Evolutionary conservation across 164 flowering plant genomes (phyloP).

Genomic region (Aristolochia californica): DNA sequence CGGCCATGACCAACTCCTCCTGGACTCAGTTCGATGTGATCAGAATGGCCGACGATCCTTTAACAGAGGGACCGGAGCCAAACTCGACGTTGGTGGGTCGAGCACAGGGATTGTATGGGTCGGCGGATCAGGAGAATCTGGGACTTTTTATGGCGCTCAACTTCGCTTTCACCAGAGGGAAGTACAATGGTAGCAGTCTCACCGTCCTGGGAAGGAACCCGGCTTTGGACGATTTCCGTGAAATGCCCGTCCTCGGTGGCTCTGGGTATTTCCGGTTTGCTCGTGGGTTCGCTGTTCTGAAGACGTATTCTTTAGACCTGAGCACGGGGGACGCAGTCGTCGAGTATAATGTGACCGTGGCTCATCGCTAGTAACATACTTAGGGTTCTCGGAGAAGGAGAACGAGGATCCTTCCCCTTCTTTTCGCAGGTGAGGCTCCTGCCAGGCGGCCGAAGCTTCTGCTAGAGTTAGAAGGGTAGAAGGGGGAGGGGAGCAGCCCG

Average conservation of each 20-base stretch:
- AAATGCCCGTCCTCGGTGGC: conserved; percentile 41
- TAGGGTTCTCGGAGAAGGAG: no score
- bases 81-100: conserved; percentile 35
- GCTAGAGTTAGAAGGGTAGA: no score
- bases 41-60: conserved; percentile 29
- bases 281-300: conserved; percentile 27
- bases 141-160: conserved; percentile 26
- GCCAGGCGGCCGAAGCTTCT: no score
- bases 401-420: no score
- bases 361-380: conserved; percentile 14
- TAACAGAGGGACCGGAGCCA: conserved; percentile 32
- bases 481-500: no score
- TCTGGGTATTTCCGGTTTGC: conserved; percentile 40
- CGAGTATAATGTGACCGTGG: conserved; percentile 27
- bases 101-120: conserved; percentile 42
- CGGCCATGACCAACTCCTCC: conserved; percentile 16
- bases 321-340: conserved; percentile 27
- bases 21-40: conserved; percentile 25
- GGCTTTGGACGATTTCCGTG: conserved; percentile 17
- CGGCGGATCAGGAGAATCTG: conserved; percentile 17
- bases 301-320: conserved; percentile 16
- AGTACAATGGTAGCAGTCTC: conserved; percentile 36
- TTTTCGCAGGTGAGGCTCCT: no score
- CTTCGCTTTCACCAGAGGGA: conserved; percentile 24
- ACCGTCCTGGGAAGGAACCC: conserved; percentile 29